Percentiles rank a stretch among this genome's conserved stretches.
phyloP scores from a whole-genome alignment of 179 eudicot genomes.

The Carnegiea gigantea region DNA sequence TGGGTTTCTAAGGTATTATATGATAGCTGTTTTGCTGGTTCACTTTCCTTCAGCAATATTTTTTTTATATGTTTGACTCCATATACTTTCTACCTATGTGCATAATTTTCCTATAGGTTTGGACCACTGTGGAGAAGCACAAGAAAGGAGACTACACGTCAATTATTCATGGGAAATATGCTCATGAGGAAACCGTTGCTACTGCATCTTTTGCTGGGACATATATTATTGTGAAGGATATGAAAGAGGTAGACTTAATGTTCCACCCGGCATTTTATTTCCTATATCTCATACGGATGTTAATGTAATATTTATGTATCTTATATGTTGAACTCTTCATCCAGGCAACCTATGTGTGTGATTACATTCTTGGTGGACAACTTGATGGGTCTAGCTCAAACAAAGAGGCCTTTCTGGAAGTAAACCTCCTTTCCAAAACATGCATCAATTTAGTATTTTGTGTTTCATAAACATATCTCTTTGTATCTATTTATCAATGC shows the following conservation, averaged over 20 bases:
- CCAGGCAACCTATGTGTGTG: slow-evolving; percentile 93
- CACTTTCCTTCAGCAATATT: background rate
- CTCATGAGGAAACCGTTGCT: slow-evolving; percentile 95
- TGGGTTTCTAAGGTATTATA: slow-evolving; percentile 88
- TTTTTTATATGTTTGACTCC: slow-evolving; percentile 9
- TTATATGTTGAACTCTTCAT: slow-evolving; percentile 18
- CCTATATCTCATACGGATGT: background rate
- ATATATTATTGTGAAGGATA: slow-evolving; percentile 78
- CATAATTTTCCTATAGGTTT: slow-evolving; percentile 52
- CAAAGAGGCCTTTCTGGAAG: slow-evolving; percentile 87
- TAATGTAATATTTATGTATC: slow-evolving; percentile 4
- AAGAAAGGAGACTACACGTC: slow-evolving; percentile 92
- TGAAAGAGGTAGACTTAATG: slow-evolving; percentile 68
- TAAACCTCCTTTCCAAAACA: slow-evolving; percentile 19
- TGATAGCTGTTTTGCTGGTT: slow-evolving; percentile 11
- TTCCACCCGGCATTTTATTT: background rate
- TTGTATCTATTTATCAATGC: background rate
- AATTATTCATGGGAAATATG: slow-evolving; percentile 89
- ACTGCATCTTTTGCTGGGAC: slow-evolving; percentile 96
- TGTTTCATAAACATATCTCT: background rate
- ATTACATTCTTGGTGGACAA: slow-evolving; percentile 85
- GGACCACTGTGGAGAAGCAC: slow-evolving; percentile 93
- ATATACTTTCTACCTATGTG: slow-evolving; percentile 12
- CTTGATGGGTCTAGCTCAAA: slow-evolving; percentile 98
- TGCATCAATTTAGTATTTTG: background rate